phyloP scores from a whole-genome alignment of 2,329 filamentous ascomycete species.

The Beauveria bassiana region DNA sequence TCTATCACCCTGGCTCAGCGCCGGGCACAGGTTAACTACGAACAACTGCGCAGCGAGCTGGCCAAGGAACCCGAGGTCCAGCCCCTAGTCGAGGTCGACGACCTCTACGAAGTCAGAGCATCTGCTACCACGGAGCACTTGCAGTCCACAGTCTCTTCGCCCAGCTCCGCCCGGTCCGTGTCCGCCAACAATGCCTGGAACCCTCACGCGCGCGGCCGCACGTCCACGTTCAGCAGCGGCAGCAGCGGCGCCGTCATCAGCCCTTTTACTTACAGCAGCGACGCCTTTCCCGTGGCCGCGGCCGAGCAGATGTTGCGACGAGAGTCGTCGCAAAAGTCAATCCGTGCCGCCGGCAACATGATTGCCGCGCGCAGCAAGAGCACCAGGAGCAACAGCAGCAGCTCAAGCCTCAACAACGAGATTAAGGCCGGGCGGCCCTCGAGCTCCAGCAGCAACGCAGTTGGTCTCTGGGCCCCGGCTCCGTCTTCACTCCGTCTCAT shows the following conservation, averaged over 20 bases:
- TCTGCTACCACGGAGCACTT: conserved; percentile 72
- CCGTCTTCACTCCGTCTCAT: conserved; percentile 9
- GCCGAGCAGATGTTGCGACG: conserved; percentile 21
- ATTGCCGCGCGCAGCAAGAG: conserved; percentile 2
- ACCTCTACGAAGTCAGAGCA: conserved; percentile 65
- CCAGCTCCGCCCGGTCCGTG: conserved; percentile 25
- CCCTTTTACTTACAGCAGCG: conserved; percentile 30
- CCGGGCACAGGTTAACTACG: conserved; percentile 38
- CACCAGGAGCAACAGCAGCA: conserved; percentile 17
- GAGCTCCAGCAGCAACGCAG: conserved; percentile 15
- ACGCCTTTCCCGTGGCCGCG: conserved; percentile 33
- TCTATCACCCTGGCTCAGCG: conserved; percentile 83
- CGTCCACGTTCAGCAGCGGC: conserved; percentile 20
- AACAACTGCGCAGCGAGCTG: conserved; percentile 23
- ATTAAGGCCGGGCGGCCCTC: background rate
- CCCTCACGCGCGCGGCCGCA: conserved; percentile 28
- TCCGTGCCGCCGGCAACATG: conserved; percentile 7
- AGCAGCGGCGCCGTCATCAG: conserved; percentile 24
- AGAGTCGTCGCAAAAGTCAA: conserved; percentile 18
- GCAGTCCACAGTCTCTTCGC: conserved; percentile 33
- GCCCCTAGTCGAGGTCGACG: conserved; percentile 39
- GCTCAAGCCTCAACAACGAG: conserved; percentile 13
- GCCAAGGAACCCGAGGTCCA: conserved; percentile 12
- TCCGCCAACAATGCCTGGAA: conserved; percentile 26
- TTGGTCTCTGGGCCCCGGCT: conserved; percentile 10